These are phyloP conservation scores for Dryadomyces quercus-mongolicae DNA, from an alignment of 2,329 filamentous ascomycete genomes.

Conservation along the genomic window DNA sequence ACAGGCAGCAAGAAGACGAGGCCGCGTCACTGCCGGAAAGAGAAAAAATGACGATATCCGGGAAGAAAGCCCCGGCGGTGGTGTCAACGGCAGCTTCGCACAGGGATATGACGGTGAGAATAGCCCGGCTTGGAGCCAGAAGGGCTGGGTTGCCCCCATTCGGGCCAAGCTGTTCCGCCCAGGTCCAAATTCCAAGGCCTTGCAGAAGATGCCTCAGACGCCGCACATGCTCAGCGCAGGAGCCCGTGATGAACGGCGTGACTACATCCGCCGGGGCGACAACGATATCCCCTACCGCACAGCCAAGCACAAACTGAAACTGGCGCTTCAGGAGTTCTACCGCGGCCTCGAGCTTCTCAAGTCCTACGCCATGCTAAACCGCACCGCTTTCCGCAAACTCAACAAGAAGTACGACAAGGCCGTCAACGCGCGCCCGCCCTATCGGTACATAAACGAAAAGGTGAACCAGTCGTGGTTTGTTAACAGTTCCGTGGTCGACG, in stretches of 20 bases:
- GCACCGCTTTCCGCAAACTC: constrained; percentile 90
- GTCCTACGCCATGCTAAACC: constrained; percentile 78
- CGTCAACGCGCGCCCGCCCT: constrained; percentile 61
- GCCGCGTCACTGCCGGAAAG: neutral
- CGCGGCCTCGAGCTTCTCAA: constrained; percentile 84
- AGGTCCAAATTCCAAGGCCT: constrained; percentile 47
- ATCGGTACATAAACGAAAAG: constrained; percentile 80
- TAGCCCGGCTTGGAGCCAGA: constrained; percentile 10
- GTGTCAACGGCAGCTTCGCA: neutral
- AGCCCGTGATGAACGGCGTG: constrained; percentile 22
- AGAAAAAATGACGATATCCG: constrained; percentile 15
- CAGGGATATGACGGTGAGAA: constrained; percentile 14
- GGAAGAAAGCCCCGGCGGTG: constrained; percentile 7
- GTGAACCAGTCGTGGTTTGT: constrained; percentile 89
- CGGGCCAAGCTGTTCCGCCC: constrained; percentile 40
- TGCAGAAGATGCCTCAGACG: constrained; percentile 41
- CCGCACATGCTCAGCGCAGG: constrained; percentile 25
- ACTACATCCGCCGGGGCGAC: constrained; percentile 35
- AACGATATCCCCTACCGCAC: constrained; percentile 69
- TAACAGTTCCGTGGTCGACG: constrained; percentile 72
- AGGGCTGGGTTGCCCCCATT: constrained; percentile 38
- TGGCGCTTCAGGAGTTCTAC: constrained; percentile 87
- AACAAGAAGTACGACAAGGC: constrained; percentile 99
- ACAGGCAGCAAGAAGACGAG: constrained; percentile 25
- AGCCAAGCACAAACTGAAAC: constrained; percentile 84